Conservation (phyloP, 208 protist species). For the Vickermania ingenoplastis region DNA sequence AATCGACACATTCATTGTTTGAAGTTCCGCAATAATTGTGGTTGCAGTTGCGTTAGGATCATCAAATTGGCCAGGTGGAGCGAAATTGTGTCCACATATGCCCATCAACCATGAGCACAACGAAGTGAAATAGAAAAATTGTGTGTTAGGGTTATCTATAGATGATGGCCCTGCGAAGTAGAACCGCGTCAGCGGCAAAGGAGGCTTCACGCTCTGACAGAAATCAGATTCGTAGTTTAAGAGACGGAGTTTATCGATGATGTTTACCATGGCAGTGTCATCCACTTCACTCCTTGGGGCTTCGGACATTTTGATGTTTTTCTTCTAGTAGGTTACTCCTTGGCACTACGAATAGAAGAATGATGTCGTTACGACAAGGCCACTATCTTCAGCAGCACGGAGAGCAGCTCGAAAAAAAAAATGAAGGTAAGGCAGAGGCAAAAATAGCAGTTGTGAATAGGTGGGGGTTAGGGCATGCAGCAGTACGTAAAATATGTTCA, state of each 20-base stretch:
- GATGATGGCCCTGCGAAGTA: slow-evolving; percentile 76
- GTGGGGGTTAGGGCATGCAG: too few species aligned
- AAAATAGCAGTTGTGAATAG: too few species aligned
- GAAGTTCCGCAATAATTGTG: slow-evolving; percentile 72
- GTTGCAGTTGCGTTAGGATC: slow-evolving; percentile 82
- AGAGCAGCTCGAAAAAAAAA: slow-evolving; percentile 11
- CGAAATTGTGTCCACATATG: slow-evolving; percentile 54
- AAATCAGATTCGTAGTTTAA: slow-evolving; percentile 78
- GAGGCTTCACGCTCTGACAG: slow-evolving; percentile 53
- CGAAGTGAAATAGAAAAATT: slow-evolving; percentile 89
- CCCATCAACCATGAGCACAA: slow-evolving; percentile 83
- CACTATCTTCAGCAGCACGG: neutral
- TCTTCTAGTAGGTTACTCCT: too few species aligned
- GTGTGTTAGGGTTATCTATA: slow-evolving; percentile 78
- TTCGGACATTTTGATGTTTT: slow-evolving; percentile 11
- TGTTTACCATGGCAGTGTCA: slow-evolving; percentile 73
- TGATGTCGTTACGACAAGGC: neutral
- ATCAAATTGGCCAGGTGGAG: slow-evolving; percentile 81
- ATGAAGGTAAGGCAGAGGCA: neutral
- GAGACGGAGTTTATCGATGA: slow-evolving; percentile 80
- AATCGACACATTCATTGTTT: slow-evolving; percentile 57
- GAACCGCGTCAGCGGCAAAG: slow-evolving; percentile 70
- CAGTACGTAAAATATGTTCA: too few species aligned
- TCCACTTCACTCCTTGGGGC: slow-evolving; percentile 20
- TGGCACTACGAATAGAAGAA: neutral